A percentile compares a stretch with the other conserved stretches of the same genome.
phyloP scores from a whole-genome alignment of 768 basidiomycete genomes.

The Pluteus cervinus region DNA sequence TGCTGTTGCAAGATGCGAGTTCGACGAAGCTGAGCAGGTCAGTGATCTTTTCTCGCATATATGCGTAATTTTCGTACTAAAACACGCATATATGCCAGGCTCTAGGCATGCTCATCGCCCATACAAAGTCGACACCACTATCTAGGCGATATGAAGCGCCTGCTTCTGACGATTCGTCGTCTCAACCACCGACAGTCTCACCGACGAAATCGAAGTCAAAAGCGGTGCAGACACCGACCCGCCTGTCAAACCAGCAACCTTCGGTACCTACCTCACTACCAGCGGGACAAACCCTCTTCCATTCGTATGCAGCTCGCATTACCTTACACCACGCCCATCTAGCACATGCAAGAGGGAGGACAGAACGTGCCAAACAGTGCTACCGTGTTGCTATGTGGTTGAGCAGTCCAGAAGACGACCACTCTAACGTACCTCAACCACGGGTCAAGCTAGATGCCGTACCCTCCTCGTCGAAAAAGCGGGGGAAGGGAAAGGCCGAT shows the following conservation, averaged over 20 bases:
- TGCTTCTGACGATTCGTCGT: neutral
- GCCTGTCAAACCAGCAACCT: neutral
- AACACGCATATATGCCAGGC: too few relatives aligned
- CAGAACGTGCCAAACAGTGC: slow-evolving; percentile 48
- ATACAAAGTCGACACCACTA: slow-evolving; percentile 7
- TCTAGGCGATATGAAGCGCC: neutral
- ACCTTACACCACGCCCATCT: slow-evolving; percentile 69
- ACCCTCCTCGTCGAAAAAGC: slow-evolving; percentile 17
- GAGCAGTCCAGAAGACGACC: too few relatives aligned
- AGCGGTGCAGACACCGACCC: too few relatives aligned
- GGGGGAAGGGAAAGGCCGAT: slow-evolving; percentile 1
- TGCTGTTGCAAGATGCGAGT: slow-evolving; percentile 63
- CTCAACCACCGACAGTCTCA: neutral
- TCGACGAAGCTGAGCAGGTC: slow-evolving; percentile 55
- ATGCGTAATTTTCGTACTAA: neutral
- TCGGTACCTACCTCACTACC: neutral
- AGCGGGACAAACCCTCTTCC: slow-evolving; percentile 40
- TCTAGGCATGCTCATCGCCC: slow-evolving; percentile 4
- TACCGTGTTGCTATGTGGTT: slow-evolving; percentile 59
- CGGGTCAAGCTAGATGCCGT: too few relatives aligned
- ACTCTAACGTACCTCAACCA: too few relatives aligned
- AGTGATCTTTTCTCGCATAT: slow-evolving; percentile 10
- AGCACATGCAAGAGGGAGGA: slow-evolving; percentile 56
- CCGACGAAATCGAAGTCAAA: too few relatives aligned
- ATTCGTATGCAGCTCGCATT: slow-evolving; percentile 52